Percentiles rank a stretch among this genome's conserved stretches.
phyloP scores from a whole-genome alignment of 495 filamentous ascomycete genomes.

The Apodospora peruviana region DNA sequence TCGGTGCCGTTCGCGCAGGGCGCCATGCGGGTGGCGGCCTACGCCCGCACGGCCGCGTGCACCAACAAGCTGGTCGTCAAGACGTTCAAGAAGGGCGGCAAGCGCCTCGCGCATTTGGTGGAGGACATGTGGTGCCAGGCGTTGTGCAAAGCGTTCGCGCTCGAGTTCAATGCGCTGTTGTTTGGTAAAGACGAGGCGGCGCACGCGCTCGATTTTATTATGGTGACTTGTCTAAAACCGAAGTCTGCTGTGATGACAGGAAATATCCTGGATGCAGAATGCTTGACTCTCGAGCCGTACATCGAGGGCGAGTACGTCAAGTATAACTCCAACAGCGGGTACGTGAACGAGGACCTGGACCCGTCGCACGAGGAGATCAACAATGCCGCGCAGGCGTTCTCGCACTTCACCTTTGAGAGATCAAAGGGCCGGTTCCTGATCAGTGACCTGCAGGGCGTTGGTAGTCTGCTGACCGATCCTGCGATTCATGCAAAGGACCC shows the following conservation, averaged over 20 bases:
- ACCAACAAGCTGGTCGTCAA: constrained; percentile 27
- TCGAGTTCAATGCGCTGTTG: constrained; percentile 32
- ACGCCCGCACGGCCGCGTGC: constrained; percentile 23
- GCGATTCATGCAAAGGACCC: constrained; percentile 27
- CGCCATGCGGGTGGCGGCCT: constrained; percentile 21
- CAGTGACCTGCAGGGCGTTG: constrained; percentile 30
- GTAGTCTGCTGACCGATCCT: constrained; percentile 29
- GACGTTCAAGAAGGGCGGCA: constrained; percentile 17
- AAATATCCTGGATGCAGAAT: not conserved
- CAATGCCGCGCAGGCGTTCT: constrained; percentile 33
- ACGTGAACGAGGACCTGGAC: constrained; percentile 23
- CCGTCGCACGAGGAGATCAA: constrained; percentile 8
- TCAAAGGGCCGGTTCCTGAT: constrained; percentile 29
- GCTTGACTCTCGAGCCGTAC: constrained; percentile 30
- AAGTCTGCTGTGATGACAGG: not conserved
- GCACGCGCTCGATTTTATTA: constrained; percentile 29
- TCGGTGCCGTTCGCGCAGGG: constrained; percentile 28
- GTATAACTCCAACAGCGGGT: constrained; percentile 33
- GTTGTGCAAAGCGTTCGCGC: constrained; percentile 33
- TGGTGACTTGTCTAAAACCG: constrained; percentile 22
- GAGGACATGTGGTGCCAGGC: constrained; percentile 33
- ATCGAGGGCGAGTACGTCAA: constrained; percentile 30
- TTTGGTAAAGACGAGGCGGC: not conserved
- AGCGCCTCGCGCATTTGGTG: constrained; percentile 20
- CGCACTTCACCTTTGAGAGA: constrained; percentile 40